Base-by-base conservation (phyloP, 2,329 filamentous ascomycete genomes). In the Pseudopithomyces chartarum region DNA sequence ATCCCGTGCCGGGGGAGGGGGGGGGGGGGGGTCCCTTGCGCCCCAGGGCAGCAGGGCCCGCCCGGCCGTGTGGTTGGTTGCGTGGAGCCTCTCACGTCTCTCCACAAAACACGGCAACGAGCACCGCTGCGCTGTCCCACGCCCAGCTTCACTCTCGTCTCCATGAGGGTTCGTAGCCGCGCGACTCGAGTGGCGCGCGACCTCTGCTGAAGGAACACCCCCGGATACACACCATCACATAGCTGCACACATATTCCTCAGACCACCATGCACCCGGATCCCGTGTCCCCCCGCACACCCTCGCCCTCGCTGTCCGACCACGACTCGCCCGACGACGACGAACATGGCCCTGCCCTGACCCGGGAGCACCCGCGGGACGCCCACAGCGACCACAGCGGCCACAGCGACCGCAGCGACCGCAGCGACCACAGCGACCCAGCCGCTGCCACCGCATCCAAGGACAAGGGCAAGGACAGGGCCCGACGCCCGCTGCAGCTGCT, bases 401-500 rank as follows among this genome's bases (percentile, higher is more conserved):
- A n/a, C 54, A 19, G 56, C 45, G 45, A 44, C 55, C 52, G 49
- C 33, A 54, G 44, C 48, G 52, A 54, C 52, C 22, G 57, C 42
- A 77, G 78, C 47, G 81, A 76, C n/a, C n/a, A n/a, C 26, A 8
- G 26, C 8, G 26, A 4, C 26, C 8, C 26, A 5, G 26, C 26
- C 26, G 26, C 26, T 8, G 26, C 5, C 26, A 74, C 83, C 56
- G 85, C 85, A 69, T 77, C 74, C 52, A 80, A 79, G 65, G 77
- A 76, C 58, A 85, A 85, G 70, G 78, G 74, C 52, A 80, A 80
- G 65, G 77, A 76, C 58, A 80, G 78, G 67, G 70, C 74, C 49
- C 70, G 80, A 53, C 81, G 81, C 38, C 86, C 87, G 22, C 79
- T 92, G 58, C 82, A 82, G 34, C 79, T 95, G 46, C 80, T 95